These are phyloP conservation scores for Backusella liffmaniae DNA, from an alignment of 192 early-diverging fungal species.

Conservation along the genomic window DNA sequence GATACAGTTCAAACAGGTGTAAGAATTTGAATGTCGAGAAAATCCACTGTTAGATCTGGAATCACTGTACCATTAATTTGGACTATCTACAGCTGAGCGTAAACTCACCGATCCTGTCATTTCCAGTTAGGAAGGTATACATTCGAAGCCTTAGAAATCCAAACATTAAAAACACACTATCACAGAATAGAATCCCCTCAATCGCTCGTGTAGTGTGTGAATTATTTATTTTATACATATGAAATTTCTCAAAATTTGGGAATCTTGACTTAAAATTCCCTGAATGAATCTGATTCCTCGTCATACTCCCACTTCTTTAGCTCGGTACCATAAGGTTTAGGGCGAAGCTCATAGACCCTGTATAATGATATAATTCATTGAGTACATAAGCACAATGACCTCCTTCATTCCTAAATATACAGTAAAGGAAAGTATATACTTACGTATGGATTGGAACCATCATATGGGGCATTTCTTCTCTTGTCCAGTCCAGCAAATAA, in stretches of 20 bases:
- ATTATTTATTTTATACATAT: neutral
- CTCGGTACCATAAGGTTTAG: constrained; percentile 40
- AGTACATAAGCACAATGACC: neutral
- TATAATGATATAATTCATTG: neutral
- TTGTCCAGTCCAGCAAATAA: constrained; percentile 77
- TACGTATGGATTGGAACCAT: constrained; percentile 41
- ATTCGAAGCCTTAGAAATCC: too few relatives aligned
- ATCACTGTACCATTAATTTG: too few relatives aligned
- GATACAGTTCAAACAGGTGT: too few relatives aligned
- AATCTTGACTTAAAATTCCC: constrained; percentile 19
- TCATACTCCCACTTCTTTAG: constrained; percentile 38
- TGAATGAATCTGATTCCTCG: constrained; percentile 34
- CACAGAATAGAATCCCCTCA: too few relatives aligned
- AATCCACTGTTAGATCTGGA: too few relatives aligned
- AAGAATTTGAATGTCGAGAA: too few relatives aligned
- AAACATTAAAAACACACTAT: too few relatives aligned
- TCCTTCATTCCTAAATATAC: neutral
- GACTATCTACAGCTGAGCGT: too few relatives aligned
- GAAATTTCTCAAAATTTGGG: neutral
- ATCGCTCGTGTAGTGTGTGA: neutral
- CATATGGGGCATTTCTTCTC: constrained; percentile 43
- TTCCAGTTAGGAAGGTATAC: too few relatives aligned
- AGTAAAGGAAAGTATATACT: neutral
- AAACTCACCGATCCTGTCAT: too few relatives aligned
- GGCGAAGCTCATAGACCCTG: constrained; percentile 40